Conservation (phyloP, 768 basidiomycete species). For the Amanita thiersii region DNA sequence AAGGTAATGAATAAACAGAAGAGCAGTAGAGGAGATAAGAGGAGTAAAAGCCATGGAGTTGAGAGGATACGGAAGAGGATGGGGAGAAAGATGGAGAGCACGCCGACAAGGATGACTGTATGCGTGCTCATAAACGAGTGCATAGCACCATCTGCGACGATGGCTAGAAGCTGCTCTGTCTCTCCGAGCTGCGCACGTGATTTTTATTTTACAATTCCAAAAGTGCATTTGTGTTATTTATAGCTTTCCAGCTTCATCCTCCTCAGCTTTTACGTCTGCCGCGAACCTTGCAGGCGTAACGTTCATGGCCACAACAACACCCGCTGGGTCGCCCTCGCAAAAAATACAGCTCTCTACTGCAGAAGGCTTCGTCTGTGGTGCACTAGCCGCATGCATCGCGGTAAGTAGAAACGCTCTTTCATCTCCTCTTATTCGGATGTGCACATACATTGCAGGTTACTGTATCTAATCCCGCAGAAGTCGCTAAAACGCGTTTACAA, state of each 20-base stretch:
- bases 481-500: conserved; percentile 92
- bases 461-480: conserved; percentile 72
- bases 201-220: too few species aligned
- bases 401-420: conserved; percentile 35
- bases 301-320: conserved; percentile 12
- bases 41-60: conserved; percentile 55
- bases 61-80: conserved; percentile 46
- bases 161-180: too few species aligned
- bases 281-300: too few species aligned
- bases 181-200: too few species aligned
- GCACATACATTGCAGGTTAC: conserved; percentile 49
- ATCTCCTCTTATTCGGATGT: conserved; percentile 10
- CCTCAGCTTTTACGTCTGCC: too few species aligned
- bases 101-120: conserved; percentile 47
- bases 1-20: conserved; percentile 39
- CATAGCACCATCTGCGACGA: conserved; percentile 13
- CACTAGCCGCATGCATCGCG: conserved; percentile 85
- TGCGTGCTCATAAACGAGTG: conserved; percentile 36
- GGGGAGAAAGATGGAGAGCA: conserved; percentile 53
- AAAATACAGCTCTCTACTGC: conserved; percentile 44
- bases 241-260: too few species aligned
- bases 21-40: conserved; percentile 56
- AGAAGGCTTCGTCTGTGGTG: conserved; percentile 86
- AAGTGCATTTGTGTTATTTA: too few species aligned
- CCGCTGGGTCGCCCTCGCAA: conserved; percentile 12